phyloP scores from a whole-genome alignment of 2,329 filamentous ascomycete species.

The Arthrobotrys megalospora region DNA sequence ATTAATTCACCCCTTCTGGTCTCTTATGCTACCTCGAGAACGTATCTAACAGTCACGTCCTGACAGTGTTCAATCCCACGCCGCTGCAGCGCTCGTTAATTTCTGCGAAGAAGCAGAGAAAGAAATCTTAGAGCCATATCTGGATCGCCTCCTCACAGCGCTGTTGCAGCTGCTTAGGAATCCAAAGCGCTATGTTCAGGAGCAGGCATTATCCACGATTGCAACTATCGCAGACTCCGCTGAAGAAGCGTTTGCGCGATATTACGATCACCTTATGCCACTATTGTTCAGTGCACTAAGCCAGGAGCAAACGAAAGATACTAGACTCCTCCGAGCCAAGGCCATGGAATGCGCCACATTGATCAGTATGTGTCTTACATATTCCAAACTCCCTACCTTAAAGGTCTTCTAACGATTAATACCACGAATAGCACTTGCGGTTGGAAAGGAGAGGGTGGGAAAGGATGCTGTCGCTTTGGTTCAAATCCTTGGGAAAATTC shows the following conservation, averaged over 20 bases:
- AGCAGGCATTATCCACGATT: slow-evolving; percentile 97
- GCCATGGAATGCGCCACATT: slow-evolving; percentile 99
- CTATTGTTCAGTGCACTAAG: slow-evolving; percentile 89
- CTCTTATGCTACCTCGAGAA: background rate
- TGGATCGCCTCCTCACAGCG: slow-evolving; percentile 87
- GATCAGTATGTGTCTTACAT: slow-evolving; percentile 72
- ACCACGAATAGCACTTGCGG: slow-evolving; percentile 77
- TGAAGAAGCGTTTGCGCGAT: slow-evolving; percentile 92
- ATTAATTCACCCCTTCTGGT: slow-evolving; percentile 20
- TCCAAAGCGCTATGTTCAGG: slow-evolving; percentile 95
- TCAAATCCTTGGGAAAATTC: slow-evolving; percentile 87
- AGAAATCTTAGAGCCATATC: slow-evolving; percentile 88
- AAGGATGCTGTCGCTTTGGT: slow-evolving; percentile 89
- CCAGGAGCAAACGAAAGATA: slow-evolving; percentile 88
- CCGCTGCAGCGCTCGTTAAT: slow-evolving; percentile 96
- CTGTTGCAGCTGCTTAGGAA: slow-evolving; percentile 90
- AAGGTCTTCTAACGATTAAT: background rate
- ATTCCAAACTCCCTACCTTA: background rate
- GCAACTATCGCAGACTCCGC: slow-evolving; percentile 99
- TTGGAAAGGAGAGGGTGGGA: slow-evolving; percentile 92
- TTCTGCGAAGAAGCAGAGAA: slow-evolving; percentile 99
- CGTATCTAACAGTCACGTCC: slow-evolving; percentile 15
- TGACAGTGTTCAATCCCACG: slow-evolving; percentile 89
- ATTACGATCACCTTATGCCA: slow-evolving; percentile 97
- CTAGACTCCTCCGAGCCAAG: slow-evolving; percentile 90